A percentile compares a stretch with the other conserved stretches of the same genome.
Conservation (phyloP, 306 rosid species). For the Herpetospermum pedunculosum region DNA sequence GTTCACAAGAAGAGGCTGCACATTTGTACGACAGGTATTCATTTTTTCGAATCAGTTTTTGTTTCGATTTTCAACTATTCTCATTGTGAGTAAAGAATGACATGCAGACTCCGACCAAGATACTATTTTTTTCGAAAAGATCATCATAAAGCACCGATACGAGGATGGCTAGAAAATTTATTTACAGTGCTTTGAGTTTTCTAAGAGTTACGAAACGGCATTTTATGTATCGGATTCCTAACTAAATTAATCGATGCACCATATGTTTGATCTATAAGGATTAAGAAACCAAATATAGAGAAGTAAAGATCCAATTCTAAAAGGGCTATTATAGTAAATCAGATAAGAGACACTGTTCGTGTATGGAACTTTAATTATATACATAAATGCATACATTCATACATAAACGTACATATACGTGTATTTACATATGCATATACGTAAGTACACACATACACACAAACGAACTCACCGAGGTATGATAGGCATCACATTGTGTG, state of each 20-base stretch:
- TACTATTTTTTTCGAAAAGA: not conserved
- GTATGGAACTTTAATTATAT: not conserved
- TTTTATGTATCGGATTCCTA: not conserved
- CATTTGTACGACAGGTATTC: conserved; percentile 74
- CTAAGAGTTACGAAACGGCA: not conserved
- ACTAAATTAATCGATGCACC: not conserved
- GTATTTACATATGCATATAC: not conserved
- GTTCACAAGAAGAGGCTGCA: conserved; percentile 95
- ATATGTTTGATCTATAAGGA: not conserved
- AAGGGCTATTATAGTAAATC: not conserved
- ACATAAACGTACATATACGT: not conserved
- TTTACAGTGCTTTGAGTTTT: not conserved
- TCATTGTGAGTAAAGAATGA: not conserved
- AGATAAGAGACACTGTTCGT: not conserved
- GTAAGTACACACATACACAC: not conserved
- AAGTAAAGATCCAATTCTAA: not conserved
- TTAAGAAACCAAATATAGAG: not conserved
- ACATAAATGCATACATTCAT: not conserved
- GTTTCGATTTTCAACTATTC: not conserved
- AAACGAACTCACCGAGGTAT: not conserved
- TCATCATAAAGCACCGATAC: not conserved
- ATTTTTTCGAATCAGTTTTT: not conserved
- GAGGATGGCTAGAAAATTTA: not conserved
- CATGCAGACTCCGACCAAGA: not conserved
- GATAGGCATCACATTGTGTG: not conserved